phyloP scores from a whole-genome alignment of 2,329 filamentous ascomycete species.

The Xylariaceae sp. region DNA sequence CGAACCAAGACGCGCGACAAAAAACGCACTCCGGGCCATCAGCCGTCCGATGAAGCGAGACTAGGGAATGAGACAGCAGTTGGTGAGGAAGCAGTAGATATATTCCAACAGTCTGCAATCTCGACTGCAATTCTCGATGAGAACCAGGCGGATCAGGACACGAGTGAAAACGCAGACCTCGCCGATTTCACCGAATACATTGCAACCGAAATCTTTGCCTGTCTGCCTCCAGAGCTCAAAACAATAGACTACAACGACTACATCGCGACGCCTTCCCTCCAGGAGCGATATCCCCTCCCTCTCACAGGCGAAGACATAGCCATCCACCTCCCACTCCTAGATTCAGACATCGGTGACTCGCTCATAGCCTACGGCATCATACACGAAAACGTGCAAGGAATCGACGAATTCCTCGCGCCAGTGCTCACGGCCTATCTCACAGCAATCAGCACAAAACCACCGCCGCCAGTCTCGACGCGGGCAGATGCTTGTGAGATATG shows the following conservation, averaged over 20 bases:
- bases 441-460: constrained; percentile 58
- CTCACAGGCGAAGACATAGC: constrained; percentile 51
- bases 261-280: constrained; percentile 47
- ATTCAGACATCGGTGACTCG: constrained; percentile 62
- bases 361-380: constrained; percentile 66
- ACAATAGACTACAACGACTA: constrained; percentile 59
- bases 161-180: constrained; percentile 57
- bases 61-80: not conserved
- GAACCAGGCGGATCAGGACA: constrained; percentile 25
- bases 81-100: not conserved
- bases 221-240: constrained; percentile 60
- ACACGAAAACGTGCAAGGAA: constrained; percentile 38
- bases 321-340: constrained; percentile 51
- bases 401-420: constrained; percentile 59
- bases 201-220: constrained; percentile 64
- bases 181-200: constrained; percentile 82
- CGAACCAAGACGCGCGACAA: constrained; percentile 35
- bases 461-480: constrained; percentile 58
- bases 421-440: constrained; percentile 62
- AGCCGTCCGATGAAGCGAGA: not conserved
- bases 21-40: constrained; percentile 12
- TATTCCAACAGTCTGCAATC: not conserved
- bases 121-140: constrained; percentile 5
- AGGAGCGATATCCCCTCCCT: constrained; percentile 55
- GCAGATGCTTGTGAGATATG: constrained; percentile 71